phyloP scores from a whole-genome alignment of 1,284 basidiomycete species.

The Schizophyllum amplum region DNA sequence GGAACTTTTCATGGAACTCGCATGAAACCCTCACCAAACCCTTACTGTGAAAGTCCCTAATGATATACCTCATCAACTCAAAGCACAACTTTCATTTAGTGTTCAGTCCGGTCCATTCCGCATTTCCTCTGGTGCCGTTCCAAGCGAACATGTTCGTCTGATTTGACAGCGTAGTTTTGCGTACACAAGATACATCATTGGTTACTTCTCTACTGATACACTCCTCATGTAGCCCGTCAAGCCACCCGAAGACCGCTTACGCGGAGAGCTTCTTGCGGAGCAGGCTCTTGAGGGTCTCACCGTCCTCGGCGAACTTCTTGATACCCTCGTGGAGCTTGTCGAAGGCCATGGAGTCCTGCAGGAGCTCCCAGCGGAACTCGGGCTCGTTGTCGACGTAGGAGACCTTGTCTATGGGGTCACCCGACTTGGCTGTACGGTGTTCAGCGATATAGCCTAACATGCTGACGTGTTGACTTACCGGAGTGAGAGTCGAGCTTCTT shows the following conservation, averaged over 20 bases:
- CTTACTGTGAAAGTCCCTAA: too few relatives aligned
- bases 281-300: slow-evolving; percentile 79
- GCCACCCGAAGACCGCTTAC: slow-evolving; percentile 14
- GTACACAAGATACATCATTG: not conserved
- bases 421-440: slow-evolving; percentile 38
- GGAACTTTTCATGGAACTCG: too few relatives aligned
- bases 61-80: too few relatives aligned
- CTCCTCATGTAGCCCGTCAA: too few relatives aligned
- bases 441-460: too few relatives aligned
- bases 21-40: too few relatives aligned
- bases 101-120: too few relatives aligned
- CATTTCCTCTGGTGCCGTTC: too few relatives aligned
- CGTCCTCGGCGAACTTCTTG: slow-evolving; percentile 95
- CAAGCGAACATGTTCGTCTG: too few relatives aligned
- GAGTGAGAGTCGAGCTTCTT: slow-evolving; percentile 73
- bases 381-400: slow-evolving; percentile 89
- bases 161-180: too few relatives aligned
- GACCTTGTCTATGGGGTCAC: slow-evolving; percentile 71
- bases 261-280: slow-evolving; percentile 74
- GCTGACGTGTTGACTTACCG: slow-evolving; percentile 36
- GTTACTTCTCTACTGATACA: not conserved
- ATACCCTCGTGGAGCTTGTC: slow-evolving; percentile 98
- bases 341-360: slow-evolving; percentile 91
- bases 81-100: too few relatives aligned
- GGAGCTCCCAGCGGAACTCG: slow-evolving; percentile 90